These are phyloP conservation scores for Pythium utonaiense DNA, from an alignment of 352 stramenopile species.

Conservation along the genomic window DNA sequence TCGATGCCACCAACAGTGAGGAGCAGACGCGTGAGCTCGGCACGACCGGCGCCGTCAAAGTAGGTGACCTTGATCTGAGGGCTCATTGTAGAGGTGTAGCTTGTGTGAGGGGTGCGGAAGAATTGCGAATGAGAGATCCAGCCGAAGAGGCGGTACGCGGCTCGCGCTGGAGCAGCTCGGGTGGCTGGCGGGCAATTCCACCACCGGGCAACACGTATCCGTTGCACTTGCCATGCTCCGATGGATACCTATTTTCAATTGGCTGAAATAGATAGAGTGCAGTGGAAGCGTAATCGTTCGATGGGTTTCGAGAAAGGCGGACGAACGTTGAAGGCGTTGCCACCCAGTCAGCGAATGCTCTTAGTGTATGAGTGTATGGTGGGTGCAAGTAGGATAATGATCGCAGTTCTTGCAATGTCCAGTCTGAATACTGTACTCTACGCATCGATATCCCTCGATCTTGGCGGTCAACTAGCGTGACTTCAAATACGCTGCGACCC, in stretches of 20 bases:
- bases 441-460: no score
- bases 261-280: neutral
- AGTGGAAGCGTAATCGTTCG: neutral
- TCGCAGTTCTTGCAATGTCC: no score
- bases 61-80: slow-evolving; percentile 44
- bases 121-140: slow-evolving; percentile 14
- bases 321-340: neutral
- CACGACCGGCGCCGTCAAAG: slow-evolving; percentile 43
- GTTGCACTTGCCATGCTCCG: neutral
- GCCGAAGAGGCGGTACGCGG: neutral
- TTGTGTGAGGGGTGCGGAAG: slow-evolving; percentile 3
- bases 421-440: no score
- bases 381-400: no score
- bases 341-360: no score
- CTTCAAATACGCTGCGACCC: slow-evolving; percentile 31
- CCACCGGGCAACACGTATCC: neutral
- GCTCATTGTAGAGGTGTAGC: slow-evolving; percentile 12
- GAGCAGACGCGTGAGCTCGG: slow-evolving; percentile 46
- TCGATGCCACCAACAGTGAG: slow-evolving; percentile 38
- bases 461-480: no score
- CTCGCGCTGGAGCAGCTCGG: no score
- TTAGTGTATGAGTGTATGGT: no score
- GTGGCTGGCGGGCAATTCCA: neutral
- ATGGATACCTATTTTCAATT: neutral
- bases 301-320: neutral